Conservation (phyloP, 2,329 filamentous ascomycete species). For the Fusarium nanum region DNA sequence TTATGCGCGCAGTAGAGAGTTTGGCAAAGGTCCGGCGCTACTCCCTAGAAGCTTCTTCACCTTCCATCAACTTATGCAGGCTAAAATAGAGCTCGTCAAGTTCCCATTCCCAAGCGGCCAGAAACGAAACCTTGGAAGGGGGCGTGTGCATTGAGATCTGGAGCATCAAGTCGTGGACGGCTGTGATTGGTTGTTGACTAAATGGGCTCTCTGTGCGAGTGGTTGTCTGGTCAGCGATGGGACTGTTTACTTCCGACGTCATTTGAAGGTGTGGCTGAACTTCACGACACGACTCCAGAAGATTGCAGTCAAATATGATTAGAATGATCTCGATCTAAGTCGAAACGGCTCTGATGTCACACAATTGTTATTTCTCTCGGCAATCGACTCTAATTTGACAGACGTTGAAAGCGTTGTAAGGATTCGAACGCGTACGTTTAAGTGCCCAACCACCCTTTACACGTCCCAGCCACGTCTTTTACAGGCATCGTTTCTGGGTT, state of each 20-base stretch:
- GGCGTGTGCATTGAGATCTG: constrained; percentile 30
- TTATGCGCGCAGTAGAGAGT: constrained; percentile 5
- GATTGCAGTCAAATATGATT: not conserved
- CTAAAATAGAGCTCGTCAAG: constrained; percentile 15
- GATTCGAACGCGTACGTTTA: constrained; percentile 11
- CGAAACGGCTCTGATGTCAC: not conserved
- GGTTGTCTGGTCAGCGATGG: constrained; percentile 46
- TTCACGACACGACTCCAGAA: not conserved
- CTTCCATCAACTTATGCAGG: constrained; percentile 1
- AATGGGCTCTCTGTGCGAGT: not conserved
- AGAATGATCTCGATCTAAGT: not conserved
- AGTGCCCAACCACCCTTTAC: constrained; percentile 38
- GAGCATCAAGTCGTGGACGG: constrained; percentile 28
- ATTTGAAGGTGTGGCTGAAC: constrained; percentile 25
- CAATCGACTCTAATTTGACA: not conserved
- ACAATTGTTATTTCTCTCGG: not conserved
- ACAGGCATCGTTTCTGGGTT: constrained; percentile 46
- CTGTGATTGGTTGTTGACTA: constrained; percentile 30
- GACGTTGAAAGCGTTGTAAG: constrained; percentile 2
- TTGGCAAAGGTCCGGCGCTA: not conserved
- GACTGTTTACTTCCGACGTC: constrained; percentile 52
- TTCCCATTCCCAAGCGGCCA: constrained; percentile 14
- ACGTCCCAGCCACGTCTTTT: constrained; percentile 46
- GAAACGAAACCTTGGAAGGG: constrained; percentile 16
- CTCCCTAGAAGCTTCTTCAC: constrained; percentile 17